These are phyloP conservation scores for Onygenales sp. DNA, from an alignment of 2,329 filamentous ascomycete species.

Conservation along the genomic window DNA sequence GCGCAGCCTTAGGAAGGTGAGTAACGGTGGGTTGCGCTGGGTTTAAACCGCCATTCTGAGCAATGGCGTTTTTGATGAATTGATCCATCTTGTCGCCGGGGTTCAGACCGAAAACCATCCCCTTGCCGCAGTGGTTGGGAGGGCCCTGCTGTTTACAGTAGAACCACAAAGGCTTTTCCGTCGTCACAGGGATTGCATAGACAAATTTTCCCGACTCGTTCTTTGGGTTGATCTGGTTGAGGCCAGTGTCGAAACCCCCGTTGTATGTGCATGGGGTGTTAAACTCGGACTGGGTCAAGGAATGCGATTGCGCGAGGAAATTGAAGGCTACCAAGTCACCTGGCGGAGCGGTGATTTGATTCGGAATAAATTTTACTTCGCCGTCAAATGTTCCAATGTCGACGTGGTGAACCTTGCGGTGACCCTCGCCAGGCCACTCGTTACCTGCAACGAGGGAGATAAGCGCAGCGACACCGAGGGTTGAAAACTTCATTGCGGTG, in stretches of 20 bases:
- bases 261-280: slow-evolving; percentile 55
- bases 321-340: slow-evolving; percentile 66
- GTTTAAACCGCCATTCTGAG: not conserved
- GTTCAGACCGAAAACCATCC: slow-evolving; percentile 74
- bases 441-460: not conserved
- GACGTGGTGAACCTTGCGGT: not conserved
- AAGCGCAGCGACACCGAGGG: not conserved
- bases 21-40: not conserved
- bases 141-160: slow-evolving; percentile 53
- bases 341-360: slow-evolving; percentile 48
- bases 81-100: slow-evolving; percentile 27
- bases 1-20: not conserved
- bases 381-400: not conserved
- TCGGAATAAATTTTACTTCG: slow-evolving; percentile 45
- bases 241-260: slow-evolving; percentile 62
- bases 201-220: slow-evolving; percentile 42
- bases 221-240: slow-evolving; percentile 55
- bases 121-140: slow-evolving; percentile 56
- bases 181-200: slow-evolving; percentile 59
- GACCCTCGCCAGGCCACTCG: not conserved
- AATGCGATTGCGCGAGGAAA: slow-evolving; percentile 65
- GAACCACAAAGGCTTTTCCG: slow-evolving; percentile 61
- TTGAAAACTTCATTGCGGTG: not conserved
- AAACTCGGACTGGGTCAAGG: slow-evolving; percentile 63
- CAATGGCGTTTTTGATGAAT: not conserved